These are phyloP conservation scores for Crithidia bombi DNA, from an alignment of 208 protist genomes.

Conservation along the genomic window DNA sequence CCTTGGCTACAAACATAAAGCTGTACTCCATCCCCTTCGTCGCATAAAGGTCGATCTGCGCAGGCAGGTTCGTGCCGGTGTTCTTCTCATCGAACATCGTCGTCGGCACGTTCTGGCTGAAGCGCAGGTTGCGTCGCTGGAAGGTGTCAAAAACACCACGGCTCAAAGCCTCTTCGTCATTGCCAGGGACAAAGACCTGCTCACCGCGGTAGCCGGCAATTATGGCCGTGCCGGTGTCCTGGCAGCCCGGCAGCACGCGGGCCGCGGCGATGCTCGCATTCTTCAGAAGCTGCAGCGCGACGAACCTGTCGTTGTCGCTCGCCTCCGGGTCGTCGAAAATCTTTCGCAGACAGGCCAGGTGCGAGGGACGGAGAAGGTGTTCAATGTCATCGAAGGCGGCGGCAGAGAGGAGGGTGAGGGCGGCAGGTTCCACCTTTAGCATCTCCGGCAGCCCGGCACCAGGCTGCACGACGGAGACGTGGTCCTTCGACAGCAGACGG, in stretches of 20 bases:
- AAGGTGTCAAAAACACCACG: conserved; percentile 96
- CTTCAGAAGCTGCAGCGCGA: conserved; percentile 97
- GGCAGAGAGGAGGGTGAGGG: conserved; percentile 82
- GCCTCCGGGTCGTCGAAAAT: conserved; percentile 97
- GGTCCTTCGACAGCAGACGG: conserved; percentile 87
- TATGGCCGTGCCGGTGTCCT: conserved; percentile 98
- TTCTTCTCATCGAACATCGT: conserved; percentile 98
- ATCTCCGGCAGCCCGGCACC: conserved; percentile 65
- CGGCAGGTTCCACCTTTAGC: conserved; percentile 90
- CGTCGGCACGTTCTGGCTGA: conserved; percentile 94
- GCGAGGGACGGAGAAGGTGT: conserved; percentile 94
- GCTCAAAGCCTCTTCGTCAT: conserved; percentile 94
- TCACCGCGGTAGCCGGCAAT: conserved; percentile 95
- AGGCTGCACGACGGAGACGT: conserved; percentile 78
- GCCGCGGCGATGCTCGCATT: conserved; percentile 96
- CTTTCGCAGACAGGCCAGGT: conserved; percentile 92
- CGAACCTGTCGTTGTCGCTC: conserved; percentile 96
- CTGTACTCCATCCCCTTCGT: conserved; percentile 94
- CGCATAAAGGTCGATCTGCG: conserved; percentile 97
- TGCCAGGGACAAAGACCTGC: conserved; percentile 94
- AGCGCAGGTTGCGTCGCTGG: conserved; percentile 95
- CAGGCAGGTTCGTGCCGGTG: conserved; percentile 97
- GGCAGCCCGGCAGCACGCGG: conserved; percentile 92
- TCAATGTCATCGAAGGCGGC: conserved; percentile 94
- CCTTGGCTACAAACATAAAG: conserved; percentile 98